phyloP scores from a whole-genome alignment of 495 filamentous ascomycete genomes.

The Amorphotheca resinae region DNA sequence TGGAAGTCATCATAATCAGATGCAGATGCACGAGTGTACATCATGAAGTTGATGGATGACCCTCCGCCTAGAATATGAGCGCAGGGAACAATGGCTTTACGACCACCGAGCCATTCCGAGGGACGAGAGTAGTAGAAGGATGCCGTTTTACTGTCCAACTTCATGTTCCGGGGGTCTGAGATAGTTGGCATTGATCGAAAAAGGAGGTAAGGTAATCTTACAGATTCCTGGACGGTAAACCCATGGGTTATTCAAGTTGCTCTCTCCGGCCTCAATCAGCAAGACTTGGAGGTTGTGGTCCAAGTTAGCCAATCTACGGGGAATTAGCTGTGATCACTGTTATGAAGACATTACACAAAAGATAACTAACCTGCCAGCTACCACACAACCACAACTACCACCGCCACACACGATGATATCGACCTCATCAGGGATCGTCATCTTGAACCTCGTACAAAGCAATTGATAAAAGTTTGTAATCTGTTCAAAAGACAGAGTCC shows the following conservation, averaged over 20 bases:
- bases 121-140: conserved; percentile 71
- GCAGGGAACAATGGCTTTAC: conserved; percentile 65
- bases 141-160: conserved; percentile 75
- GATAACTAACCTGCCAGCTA: conserved; percentile 46
- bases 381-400: conserved; percentile 58
- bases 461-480: too few relatives aligned
- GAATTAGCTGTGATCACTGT: neutral
- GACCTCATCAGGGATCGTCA: conserved; percentile 54
- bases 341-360: neutral
- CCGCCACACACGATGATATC: conserved; percentile 79
- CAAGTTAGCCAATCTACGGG: conserved; percentile 53
- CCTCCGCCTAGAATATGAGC: conserved; percentile 69
- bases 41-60: conserved; percentile 78
- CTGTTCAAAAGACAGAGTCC: too few relatives aligned
- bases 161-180: conserved; percentile 58
- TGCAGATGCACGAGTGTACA: conserved; percentile 75
- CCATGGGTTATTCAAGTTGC: conserved; percentile 75
- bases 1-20: conserved; percentile 81
- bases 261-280: conserved; percentile 68
- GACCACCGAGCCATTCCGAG: conserved; percentile 58
- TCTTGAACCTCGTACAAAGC: too few relatives aligned
- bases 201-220: conserved; percentile 1
- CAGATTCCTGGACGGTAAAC: conserved; percentile 67
- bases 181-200: neutral
- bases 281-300: conserved; percentile 72